Percentiles rank a stretch among this genome's conserved stretches.
Evolutionary conservation across 139 green algal species (phyloP).

Genomic region (Desmodesmus armatus): DNA sequence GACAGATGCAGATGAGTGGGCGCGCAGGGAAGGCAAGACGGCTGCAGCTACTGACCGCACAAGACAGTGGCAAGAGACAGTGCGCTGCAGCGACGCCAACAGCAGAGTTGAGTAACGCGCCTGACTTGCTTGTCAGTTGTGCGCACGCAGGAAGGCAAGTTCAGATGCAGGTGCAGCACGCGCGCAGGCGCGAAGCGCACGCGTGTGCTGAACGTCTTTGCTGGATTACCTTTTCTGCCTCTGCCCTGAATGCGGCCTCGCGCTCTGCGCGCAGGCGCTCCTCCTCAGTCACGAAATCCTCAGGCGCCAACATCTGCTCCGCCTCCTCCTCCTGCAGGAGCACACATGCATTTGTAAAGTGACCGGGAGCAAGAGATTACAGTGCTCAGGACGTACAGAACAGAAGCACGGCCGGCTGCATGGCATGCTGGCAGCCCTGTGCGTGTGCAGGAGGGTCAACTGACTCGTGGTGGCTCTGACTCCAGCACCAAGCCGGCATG

Average conservation of each 20-base stretch:
- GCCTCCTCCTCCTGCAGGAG: slow-evolving; percentile 61
- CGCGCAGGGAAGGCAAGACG: background rate
- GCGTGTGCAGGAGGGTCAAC: too few relatives aligned
- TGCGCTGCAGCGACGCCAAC: background rate
- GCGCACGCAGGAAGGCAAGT: too few relatives aligned
- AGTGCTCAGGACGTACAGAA: background rate
- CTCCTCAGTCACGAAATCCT: slow-evolving; percentile 72
- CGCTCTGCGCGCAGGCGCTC: slow-evolving; percentile 65
- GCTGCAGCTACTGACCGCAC: background rate
- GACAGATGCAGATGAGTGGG: too few relatives aligned
- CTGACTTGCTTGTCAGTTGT: too few relatives aligned
- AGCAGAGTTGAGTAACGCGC: background rate
- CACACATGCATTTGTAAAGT: background rate
- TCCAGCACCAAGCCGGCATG: too few relatives aligned
- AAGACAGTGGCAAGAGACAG: background rate
- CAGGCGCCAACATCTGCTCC: slow-evolving; percentile 61
- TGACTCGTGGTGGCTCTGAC: too few relatives aligned
- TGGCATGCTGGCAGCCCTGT: too few relatives aligned
- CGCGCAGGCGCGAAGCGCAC: too few relatives aligned
- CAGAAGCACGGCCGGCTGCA: background rate
- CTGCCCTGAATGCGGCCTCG: too few relatives aligned
- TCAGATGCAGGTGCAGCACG: too few relatives aligned
- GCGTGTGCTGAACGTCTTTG: too few relatives aligned
- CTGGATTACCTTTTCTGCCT: too few relatives aligned
- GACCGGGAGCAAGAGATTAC: background rate